A percentile compares a stretch with the other conserved stretches of the same genome.
Conservation (phyloP, 495 filamentous ascomycete genomes). For the Neurospora intermedia region DNA sequence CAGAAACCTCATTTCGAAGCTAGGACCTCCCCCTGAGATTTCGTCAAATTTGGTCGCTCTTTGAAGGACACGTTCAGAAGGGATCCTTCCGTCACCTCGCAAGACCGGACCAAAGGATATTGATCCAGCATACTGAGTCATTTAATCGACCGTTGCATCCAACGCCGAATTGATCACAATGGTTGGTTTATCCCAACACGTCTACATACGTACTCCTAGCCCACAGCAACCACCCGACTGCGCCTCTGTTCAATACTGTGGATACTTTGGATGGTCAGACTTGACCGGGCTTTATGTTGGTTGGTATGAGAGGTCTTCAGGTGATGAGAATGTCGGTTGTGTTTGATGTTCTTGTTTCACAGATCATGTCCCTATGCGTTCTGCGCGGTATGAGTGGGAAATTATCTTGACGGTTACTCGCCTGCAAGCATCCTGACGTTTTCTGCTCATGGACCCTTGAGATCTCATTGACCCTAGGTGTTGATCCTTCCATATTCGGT, state of each 20-base stretch:
- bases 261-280: not conserved
- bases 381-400: not conserved
- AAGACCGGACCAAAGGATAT: not conserved
- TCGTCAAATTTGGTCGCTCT: not conserved
- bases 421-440: not conserved
- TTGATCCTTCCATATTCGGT: not conserved
- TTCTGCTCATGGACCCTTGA: not conserved
- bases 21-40: not conserved
- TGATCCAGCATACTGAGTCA: not conserved
- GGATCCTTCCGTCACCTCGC: not conserved
- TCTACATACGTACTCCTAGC: not conserved
- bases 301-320: not conserved
- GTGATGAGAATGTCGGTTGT: not conserved
- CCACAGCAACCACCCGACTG: not conserved
- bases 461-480: not conserved
- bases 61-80: not conserved
- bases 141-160: not conserved
- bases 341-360: not conserved
- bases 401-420: not conserved
- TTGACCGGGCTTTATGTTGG: not conserved
- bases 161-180: too few relatives aligned
- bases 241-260: not conserved
- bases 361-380: not conserved
- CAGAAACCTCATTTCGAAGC: not conserved
- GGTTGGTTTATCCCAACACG: not conserved